Percentiles rank a stretch among this genome's conserved stretches.
phyloP scores from a whole-genome alignment of 164 flowering plant genomes.

The Amborella trichopoda region DNA sequence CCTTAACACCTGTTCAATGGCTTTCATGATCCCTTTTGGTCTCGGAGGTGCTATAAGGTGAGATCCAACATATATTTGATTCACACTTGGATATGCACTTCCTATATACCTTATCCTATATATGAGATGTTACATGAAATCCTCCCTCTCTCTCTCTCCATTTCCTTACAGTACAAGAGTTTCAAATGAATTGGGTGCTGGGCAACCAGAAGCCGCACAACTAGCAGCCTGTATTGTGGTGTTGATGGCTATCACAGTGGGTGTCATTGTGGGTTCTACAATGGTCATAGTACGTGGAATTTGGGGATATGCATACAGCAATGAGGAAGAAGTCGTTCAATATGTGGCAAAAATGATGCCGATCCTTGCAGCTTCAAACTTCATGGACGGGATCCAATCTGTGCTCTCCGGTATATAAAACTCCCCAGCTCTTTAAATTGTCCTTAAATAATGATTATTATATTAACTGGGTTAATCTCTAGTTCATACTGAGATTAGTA shows the following conservation, averaged over 20 bases:
- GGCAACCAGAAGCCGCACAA: conserved; percentile 44
- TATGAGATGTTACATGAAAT: neutral
- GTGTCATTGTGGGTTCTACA: conserved; percentile 28
- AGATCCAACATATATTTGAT: conserved; percentile 2
- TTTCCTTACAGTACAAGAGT: conserved; percentile 53
- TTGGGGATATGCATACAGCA: conserved; percentile 68
- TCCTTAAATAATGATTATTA: neutral
- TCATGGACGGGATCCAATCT: conserved; percentile 59
- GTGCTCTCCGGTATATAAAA: conserved; percentile 57
- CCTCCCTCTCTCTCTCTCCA: neutral
- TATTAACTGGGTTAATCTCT: neutral
- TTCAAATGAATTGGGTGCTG: conserved; percentile 80
- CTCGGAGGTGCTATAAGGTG: conserved; percentile 69
- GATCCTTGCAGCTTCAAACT: conserved; percentile 42
- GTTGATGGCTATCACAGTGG: conserved; percentile 26
- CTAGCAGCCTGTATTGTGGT: conserved; percentile 43
- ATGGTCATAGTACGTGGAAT: conserved; percentile 35
- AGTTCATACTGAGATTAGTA: too few species aligned
- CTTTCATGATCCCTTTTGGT: conserved; percentile 72
- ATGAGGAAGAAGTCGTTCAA: conserved; percentile 41
- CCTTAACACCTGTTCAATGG: conserved; percentile 34
- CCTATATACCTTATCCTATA: neutral
- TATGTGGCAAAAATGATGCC: conserved; percentile 68
- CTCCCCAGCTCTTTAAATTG: neutral
- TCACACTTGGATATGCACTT: neutral